Conservation (phyloP, 2,329 filamentous ascomycete species). For the Aureobasidium sp. region DNA sequence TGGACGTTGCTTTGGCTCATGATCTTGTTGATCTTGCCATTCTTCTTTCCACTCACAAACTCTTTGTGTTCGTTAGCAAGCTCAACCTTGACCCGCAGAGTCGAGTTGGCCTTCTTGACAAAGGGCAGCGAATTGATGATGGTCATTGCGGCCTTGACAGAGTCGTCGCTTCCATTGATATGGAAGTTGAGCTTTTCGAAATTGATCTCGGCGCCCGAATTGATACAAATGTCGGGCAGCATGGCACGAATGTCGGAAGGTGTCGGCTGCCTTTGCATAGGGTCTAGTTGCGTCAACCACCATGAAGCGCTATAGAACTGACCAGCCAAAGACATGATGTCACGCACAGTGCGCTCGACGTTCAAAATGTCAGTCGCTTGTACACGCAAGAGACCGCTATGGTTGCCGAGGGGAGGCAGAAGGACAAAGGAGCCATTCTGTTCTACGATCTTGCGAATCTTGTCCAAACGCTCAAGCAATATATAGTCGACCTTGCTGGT, state of each 20-base stretch:
- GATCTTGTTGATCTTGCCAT: conserved; percentile 99
- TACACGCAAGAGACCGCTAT: conserved; percentile 76
- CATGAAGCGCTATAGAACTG: conserved; percentile 97
- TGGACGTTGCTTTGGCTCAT: conserved; percentile 99
- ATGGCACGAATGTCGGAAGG: conserved; percentile 74
- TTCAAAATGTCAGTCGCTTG: conserved; percentile 91
- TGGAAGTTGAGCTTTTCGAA: conserved; percentile 93
- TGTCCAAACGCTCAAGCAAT: conserved; percentile 81
- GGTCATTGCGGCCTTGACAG: conserved; percentile 89
- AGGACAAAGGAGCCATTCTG: conserved; percentile 92
- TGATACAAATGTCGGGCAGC: conserved; percentile 91
- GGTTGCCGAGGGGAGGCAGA: conserved; percentile 79
- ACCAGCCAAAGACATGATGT: conserved; percentile 90
- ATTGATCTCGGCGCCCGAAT: conserved; percentile 87
- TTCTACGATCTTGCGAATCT: conserved; percentile 96
- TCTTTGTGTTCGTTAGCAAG: conserved; percentile 99
- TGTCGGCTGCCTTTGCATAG: conserved; percentile 53
- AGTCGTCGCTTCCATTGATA: conserved; percentile 91
- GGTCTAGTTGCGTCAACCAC: conserved; percentile 79
- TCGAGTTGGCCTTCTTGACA: conserved; percentile 77
- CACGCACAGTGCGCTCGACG: conserved; percentile 87
- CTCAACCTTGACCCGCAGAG: conserved; percentile 96
- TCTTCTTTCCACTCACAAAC: conserved; percentile 99
- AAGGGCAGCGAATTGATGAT: conserved; percentile 90
- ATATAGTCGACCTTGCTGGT: conserved; percentile 93